Percentiles rank a stretch among this genome's conserved stretches.
These are phyloP conservation scores for Nematocida major DNA, from an alignment of 371 early-diverging fungal genomes.

Conservation along the genomic window DNA sequence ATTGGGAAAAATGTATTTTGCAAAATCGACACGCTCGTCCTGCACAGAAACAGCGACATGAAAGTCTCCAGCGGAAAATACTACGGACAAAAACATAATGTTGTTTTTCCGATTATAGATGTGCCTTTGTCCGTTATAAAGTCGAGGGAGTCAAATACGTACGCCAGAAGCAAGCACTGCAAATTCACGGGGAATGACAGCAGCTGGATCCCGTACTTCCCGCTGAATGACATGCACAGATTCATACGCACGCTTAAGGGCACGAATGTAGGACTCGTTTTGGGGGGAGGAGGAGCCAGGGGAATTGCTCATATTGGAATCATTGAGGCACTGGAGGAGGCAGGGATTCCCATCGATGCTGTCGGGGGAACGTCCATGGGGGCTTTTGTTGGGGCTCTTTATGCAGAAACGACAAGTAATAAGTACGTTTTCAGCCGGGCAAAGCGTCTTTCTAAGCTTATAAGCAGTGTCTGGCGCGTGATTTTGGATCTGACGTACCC, in stretches of 20 bases:
- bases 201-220: slow-evolving; percentile 19
- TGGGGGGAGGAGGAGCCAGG: slow-evolving; percentile 97
- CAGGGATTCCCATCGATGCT: slow-evolving; percentile 85
- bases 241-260: slow-evolving; percentile 82
- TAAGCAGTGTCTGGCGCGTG: slow-evolving; percentile 77
- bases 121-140: slow-evolving; percentile 21
- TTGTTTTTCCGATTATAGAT: slow-evolving; percentile 45
- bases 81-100: slow-evolving; percentile 49
- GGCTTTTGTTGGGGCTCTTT: slow-evolving; percentile 84
- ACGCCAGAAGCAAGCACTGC: slow-evolving; percentile 4
- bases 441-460: slow-evolving; percentile 74
- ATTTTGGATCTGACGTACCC: slow-evolving; percentile 90
- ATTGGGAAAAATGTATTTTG: slow-evolving; percentile 25
- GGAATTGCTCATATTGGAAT: slow-evolving; percentile 90
- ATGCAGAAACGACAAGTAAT: slow-evolving; percentile 78
- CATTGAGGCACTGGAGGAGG: slow-evolving; percentile 89
- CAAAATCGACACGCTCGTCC: slow-evolving; percentile 41
- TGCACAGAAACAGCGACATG: slow-evolving; percentile 20
- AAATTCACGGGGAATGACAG: neutral
- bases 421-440: slow-evolving; percentile 76
- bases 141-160: neutral
- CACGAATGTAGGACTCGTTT: slow-evolving; percentile 85
- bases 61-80: slow-evolving; percentile 20
- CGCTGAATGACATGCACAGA: slow-evolving; percentile 68
- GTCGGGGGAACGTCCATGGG: slow-evolving; percentile 96